Conservation (phyloP, 768 basidiomycete genomes). For the Guyanaporus albipodus region DNA sequence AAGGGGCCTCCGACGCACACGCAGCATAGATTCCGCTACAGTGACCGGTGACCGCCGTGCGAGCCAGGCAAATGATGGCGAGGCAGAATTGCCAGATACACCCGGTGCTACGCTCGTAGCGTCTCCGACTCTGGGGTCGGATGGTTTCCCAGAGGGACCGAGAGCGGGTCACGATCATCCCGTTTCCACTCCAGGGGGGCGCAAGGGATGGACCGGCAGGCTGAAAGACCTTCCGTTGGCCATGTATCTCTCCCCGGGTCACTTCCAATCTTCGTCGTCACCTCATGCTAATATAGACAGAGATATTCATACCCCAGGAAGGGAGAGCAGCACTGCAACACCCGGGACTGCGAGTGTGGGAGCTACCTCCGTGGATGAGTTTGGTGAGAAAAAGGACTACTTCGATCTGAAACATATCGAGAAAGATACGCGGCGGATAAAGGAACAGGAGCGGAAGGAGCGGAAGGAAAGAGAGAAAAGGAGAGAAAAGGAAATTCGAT, state of each 20-base stretch:
- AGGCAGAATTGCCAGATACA: constrained; percentile 15
- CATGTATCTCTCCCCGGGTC: constrained; percentile 13
- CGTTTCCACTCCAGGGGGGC: constrained; percentile 7
- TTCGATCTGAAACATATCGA: constrained; percentile 30
- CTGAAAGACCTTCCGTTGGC: constrained; percentile 39
- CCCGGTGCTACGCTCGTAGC: constrained; percentile 12
- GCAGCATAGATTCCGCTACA: constrained; percentile 13
- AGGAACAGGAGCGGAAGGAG: constrained; percentile 27
- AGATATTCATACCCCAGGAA: constrained; percentile 4
- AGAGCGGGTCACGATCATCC: background rate
- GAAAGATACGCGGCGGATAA: constrained; percentile 19
- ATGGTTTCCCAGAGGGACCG: background rate
- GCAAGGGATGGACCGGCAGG: constrained; percentile 34
- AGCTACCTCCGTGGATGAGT: constrained; percentile 18
- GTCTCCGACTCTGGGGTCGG: constrained; percentile 13
- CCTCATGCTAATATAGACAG: constrained; percentile 8
- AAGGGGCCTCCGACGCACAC: constrained; percentile 7
- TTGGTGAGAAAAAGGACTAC: constrained; percentile 25
- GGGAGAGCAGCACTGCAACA: constrained; percentile 20
- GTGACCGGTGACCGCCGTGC: background rate
- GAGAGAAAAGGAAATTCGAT: constrained; percentile 37
- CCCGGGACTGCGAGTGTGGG: constrained; percentile 14
- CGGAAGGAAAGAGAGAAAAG: constrained; percentile 35
- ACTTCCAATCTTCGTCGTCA: constrained; percentile 10
- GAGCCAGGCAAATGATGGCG: constrained; percentile 6